A percentile compares a stretch with the other conserved stretches of the same genome.
Conservation (phyloP, 108 stramenopile genomes). For the Nitzschia inconspicua region DNA sequence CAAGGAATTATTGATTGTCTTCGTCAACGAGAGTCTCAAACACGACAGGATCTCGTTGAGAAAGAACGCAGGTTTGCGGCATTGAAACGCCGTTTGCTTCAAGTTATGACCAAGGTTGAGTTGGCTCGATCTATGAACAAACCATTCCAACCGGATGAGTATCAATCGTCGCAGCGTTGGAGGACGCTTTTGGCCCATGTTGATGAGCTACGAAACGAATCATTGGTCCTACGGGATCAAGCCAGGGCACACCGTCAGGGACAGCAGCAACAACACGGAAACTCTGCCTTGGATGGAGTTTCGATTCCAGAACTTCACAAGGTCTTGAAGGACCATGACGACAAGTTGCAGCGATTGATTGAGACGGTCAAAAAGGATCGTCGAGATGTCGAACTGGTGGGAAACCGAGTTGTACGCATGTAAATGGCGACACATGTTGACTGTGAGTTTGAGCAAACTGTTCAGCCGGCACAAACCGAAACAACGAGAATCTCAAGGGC, state of each 20-base stretch:
- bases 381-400: slow-evolving; percentile 75
- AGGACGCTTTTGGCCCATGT: slow-evolving; percentile 12
- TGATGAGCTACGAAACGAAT: slow-evolving; percentile 14
- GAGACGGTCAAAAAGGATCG: slow-evolving; percentile 24
- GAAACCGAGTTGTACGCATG: slow-evolving; percentile 55
- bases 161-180: slow-evolving; percentile 39
- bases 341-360: slow-evolving; percentile 21
- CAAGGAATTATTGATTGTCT: slow-evolving; percentile 22
- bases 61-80: slow-evolving; percentile 28
- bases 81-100: slow-evolving; percentile 48
- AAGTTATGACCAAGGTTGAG: slow-evolving; percentile 73
- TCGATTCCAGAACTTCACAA: slow-evolving; percentile 13
- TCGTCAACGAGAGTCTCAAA: slow-evolving; percentile 18
- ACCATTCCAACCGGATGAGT: slow-evolving; percentile 63
- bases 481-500: slow-evolving; percentile 1
- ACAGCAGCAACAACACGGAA: too few relatives aligned
- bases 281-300: not conserved
- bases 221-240: slow-evolving; percentile 18
- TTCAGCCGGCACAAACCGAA: too few relatives aligned
- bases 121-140: slow-evolving; percentile 68
- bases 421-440: too few relatives aligned
- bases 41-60: slow-evolving; percentile 23
- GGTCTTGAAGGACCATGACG: slow-evolving; percentile 32
- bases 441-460: too few relatives aligned
- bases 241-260: slow-evolving; percentile 13